phyloP scores from a whole-genome alignment of 2,329 filamentous ascomycete species.

The Hymenoscyphus albidus region DNA sequence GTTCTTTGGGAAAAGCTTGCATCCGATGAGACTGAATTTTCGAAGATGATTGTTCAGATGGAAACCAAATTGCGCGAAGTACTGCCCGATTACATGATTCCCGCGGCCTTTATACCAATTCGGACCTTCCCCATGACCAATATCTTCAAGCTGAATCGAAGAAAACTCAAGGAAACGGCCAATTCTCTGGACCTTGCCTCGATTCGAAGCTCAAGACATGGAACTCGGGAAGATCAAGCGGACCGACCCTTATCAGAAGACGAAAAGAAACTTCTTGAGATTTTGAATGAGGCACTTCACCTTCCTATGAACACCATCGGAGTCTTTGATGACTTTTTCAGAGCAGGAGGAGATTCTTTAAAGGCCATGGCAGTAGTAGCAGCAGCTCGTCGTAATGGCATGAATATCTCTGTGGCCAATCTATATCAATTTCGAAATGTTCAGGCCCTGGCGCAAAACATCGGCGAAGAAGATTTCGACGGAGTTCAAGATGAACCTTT shows the following conservation, averaged over 20 bases:
- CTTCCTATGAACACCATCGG: background rate
- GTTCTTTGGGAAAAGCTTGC: conserved; percentile 6
- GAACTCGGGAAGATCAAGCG: conserved; percentile 1
- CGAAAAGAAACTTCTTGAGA: conserved; percentile 7
- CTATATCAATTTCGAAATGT: conserved; percentile 4
- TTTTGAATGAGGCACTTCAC: conserved; percentile 2
- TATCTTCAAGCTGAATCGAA: conserved; percentile 36
- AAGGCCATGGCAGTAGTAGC: conserved; percentile 6
- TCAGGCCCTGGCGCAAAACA: conserved; percentile 6
- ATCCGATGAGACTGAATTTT: conserved; percentile 38
- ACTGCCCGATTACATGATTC: conserved; percentile 34
- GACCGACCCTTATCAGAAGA: conserved; percentile 3
- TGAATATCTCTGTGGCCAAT: conserved; percentile 5
- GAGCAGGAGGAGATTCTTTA: conserved; percentile 5
- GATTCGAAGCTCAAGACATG: conserved; percentile 3
- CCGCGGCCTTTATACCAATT: conserved; percentile 31
- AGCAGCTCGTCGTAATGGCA: conserved; percentile 3
- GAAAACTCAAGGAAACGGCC: conserved; percentile 30
- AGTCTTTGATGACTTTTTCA: conserved; percentile 1
- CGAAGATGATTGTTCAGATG: conserved; percentile 9
- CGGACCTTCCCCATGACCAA: conserved; percentile 29
- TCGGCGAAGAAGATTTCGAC: conserved; percentile 5
- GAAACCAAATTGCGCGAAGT: conserved; percentile 32
- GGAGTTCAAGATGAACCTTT: conserved; percentile 8
- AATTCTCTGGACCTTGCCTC: conserved; percentile 2